Conservation (phyloP, 371 early-diverging fungal genomes). For the Rhizopus microsporus region DNA sequence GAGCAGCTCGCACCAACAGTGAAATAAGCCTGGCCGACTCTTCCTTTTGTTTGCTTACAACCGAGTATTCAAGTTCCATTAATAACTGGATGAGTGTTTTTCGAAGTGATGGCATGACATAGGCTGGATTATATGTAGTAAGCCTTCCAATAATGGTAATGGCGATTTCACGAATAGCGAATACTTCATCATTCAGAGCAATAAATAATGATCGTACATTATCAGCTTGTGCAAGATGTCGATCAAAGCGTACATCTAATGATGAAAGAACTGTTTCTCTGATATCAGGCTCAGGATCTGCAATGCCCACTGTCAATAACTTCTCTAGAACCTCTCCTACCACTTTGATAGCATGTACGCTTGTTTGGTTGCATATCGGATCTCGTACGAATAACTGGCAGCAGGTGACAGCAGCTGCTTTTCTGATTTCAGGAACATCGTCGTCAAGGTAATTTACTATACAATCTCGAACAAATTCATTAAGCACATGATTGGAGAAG, state of each 20-base stretch:
- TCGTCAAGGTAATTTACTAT: constrained; percentile 87
- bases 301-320: constrained; percentile 87
- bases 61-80: constrained; percentile 90
- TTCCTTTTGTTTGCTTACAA: constrained; percentile 84
- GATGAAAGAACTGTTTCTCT: constrained; percentile 81
- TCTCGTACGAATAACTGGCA: constrained; percentile 81
- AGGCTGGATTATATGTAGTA: constrained; percentile 87
- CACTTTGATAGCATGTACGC: constrained; percentile 83
- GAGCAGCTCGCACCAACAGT: constrained; percentile 76
- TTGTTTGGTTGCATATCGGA: constrained; percentile 77
- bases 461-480: constrained; percentile 90
- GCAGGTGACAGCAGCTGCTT: constrained; percentile 88
- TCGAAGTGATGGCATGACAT: constrained; percentile 89
- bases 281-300: constrained; percentile 85
- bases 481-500: constrained; percentile 79
- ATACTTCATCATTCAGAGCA: constrained; percentile 92
- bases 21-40: constrained; percentile 85
- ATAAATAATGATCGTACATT: constrained; percentile 88
- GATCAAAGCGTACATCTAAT: constrained; percentile 84
- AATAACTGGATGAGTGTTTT: constrained; percentile 88
- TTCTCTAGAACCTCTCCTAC: constrained; percentile 89
- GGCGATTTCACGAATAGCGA: constrained; percentile 85
- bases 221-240: constrained; percentile 89
- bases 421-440: constrained; percentile 81
- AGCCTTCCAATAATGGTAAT: constrained; percentile 88